Evolutionary conservation across 345 rosid species (phyloP), one percentile per base, ranked within the genome.

Genomic region (Heritiera littoralis): DNA sequence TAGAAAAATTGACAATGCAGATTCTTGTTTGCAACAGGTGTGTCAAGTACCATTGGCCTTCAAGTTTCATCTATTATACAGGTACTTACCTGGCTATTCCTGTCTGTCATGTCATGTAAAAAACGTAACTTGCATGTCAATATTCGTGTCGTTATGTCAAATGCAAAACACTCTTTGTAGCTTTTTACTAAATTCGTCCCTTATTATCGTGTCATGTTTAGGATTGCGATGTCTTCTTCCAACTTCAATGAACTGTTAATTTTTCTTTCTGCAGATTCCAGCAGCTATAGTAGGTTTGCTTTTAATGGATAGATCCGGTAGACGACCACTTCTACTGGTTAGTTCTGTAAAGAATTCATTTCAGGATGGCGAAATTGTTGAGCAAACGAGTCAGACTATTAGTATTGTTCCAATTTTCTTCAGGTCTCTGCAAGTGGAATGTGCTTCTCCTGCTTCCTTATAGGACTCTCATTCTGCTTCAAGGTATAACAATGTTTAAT

Each of bases 291-390:
- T 82, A 30, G 78, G 78, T 49, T 74, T 90, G 12, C 7, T 86
- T 56, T 78, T 90, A 70, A 86, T 86, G 52, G 94, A 90, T 72
- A 83, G 30, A 71, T 86, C 67, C 52, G 94, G 94, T 78, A 79
- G 94, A 81, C 84, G 91, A 4, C 87, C 86, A 20, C 90, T 88
- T 30, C 81, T 89, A 9, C 23, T 89, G 88, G 92, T 89, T 60
- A 78, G 84, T 74, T 58, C 59, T 17, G 40, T 15, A 43, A 75
- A 41, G 20, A n/a, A 1, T 14, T 55, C 41, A 77, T 2, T 30
- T 45, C 35, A 3, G 28, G 49, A n/a, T 18, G 0, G 51, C 38
- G 49, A 28, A 43, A 72, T 55, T 14, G 15, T 45, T 75, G 23
- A 45, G 46, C 61, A 66, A 48, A 30, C 12, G 11, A 51, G 23